Conservation (phyloP, 495 filamentous ascomycete species). For the Penicillium flavigenum region DNA sequence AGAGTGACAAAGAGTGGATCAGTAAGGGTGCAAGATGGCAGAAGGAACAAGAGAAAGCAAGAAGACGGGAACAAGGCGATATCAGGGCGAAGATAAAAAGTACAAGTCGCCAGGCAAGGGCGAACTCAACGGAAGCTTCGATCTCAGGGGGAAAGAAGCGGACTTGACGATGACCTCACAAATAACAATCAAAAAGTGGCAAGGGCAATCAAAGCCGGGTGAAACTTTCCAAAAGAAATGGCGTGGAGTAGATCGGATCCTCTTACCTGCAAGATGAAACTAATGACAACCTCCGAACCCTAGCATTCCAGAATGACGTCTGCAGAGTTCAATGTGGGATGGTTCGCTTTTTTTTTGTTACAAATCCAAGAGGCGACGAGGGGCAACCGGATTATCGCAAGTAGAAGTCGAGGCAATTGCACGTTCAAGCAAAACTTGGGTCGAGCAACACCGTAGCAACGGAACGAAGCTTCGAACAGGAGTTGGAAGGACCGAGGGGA, state of each 20-base stretch:
- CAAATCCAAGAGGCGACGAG: conserved; percentile 20
- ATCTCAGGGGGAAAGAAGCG: conserved; percentile 11
- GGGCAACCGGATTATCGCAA: conserved; percentile 12
- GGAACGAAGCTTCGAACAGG: conserved; percentile 36
- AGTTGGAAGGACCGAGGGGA: conserved; percentile 42
- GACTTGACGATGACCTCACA: conserved; percentile 9
- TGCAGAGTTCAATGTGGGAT: conserved; percentile 27
- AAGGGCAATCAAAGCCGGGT: not conserved
- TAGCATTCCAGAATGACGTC: conserved; percentile 37
- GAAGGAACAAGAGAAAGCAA: conserved; percentile 11
- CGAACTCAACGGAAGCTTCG: conserved; percentile 9
- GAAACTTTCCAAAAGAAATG: not conserved
- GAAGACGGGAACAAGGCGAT: not conserved
- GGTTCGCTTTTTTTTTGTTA: conserved; percentile 21
- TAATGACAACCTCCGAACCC: conserved; percentile 24
- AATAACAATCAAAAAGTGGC: conserved; percentile 7
- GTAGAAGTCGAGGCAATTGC: conserved; percentile 22
- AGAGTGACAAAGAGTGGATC: conserved; percentile 29
- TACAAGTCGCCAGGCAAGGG: conserved; percentile 1
- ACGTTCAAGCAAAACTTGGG: conserved; percentile 16
- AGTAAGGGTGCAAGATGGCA: conserved; percentile 20
- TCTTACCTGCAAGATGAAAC: conserved; percentile 32
- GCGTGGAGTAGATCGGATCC: not conserved
- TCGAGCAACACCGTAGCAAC: conserved; percentile 26
- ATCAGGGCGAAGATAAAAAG: not conserved